phyloP scores from a whole-genome alignment of 2,329 filamentous ascomycete species.

The Podosphaera aphanis region DNA sequence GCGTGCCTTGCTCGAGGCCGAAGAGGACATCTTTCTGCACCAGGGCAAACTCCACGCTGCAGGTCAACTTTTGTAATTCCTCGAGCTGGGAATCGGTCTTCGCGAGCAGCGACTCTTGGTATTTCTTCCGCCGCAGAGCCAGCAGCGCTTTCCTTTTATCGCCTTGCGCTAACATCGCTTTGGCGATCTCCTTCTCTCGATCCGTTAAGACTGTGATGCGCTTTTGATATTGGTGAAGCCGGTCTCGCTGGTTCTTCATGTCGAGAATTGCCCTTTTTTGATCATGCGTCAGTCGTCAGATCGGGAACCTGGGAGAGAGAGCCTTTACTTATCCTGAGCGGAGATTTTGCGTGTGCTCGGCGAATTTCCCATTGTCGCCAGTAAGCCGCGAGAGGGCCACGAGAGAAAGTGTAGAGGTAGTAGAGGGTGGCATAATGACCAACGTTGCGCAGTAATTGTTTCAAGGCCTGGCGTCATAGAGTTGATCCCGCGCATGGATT shows the following conservation, averaged over 20 bases:
- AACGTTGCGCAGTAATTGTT: conserved; percentile 1
- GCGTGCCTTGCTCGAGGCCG: conserved; percentile 76
- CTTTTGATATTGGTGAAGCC: conserved; percentile 85
- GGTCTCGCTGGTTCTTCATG: conserved; percentile 93
- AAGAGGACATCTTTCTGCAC: conserved; percentile 94
- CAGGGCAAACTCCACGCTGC: conserved; percentile 79
- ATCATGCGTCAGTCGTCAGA: conserved; percentile 1
- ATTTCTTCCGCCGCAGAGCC: conserved; percentile 83
- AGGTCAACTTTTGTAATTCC: conserved; percentile 71
- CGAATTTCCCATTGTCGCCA: conserved; percentile 34
- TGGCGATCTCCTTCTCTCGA: conserved; percentile 69
- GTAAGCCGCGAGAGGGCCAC: background rate
- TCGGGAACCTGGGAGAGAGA: background rate
- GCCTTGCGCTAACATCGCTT: conserved; percentile 54
- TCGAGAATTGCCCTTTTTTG: conserved; percentile 71
- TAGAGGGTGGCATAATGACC: conserved; percentile 2
- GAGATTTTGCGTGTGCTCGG: conserved; percentile 42
- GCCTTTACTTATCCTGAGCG: conserved; percentile 61
- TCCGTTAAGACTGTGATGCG: conserved; percentile 68
- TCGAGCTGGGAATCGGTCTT: conserved; percentile 90
- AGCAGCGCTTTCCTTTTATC: conserved; percentile 67
- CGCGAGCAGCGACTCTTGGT: conserved; percentile 69
- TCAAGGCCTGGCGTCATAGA: conserved; percentile 1
- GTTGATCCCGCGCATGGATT: conserved; percentile 1
- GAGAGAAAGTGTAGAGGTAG: background rate